A percentile compares a stretch with the other conserved stretches of the same genome.
Evolutionary conservation across 1,284 basidiomycete species (phyloP).

Genomic region (Sporisorium graminicola): DNA sequence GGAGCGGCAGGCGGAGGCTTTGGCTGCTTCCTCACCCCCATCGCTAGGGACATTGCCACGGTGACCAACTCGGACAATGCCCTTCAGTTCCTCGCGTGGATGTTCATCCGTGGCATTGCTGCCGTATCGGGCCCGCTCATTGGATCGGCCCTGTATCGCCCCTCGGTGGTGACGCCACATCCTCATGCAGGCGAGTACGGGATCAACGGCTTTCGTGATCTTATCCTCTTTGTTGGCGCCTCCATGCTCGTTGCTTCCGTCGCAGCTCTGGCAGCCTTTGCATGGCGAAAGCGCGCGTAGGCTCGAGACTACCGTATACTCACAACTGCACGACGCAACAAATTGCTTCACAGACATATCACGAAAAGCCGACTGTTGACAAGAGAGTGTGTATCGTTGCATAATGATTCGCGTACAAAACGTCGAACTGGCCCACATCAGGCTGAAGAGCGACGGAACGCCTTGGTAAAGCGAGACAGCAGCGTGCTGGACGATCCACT

Average conservation of each 20-base stretch:
- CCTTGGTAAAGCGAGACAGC: constrained; percentile 5
- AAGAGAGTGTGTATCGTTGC: not conserved
- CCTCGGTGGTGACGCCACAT: constrained; percentile 6
- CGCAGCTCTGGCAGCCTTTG: constrained; percentile 8
- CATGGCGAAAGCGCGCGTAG: constrained; percentile 4
- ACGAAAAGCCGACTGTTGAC: not conserved
- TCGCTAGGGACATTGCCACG: constrained; percentile 25
- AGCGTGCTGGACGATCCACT: constrained; percentile 9
- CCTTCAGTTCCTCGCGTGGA: constrained; percentile 33
- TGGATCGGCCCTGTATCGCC: constrained; percentile 44
- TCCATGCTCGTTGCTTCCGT: constrained; percentile 12
- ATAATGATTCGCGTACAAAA: not conserved
- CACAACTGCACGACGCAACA: not conserved
- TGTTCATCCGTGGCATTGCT: constrained; percentile 51
- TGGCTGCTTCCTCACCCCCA: constrained; percentile 42
- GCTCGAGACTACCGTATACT: not conserved
- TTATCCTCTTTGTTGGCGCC: constrained; percentile 48
- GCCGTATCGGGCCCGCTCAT: constrained; percentile 51
- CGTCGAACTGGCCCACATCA: not conserved
- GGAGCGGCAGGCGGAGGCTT: constrained; percentile 43
- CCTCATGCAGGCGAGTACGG: constrained; percentile 29
- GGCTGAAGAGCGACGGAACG: constrained; percentile 6
- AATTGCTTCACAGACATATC: not conserved
- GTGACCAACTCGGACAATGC: constrained; percentile 23
- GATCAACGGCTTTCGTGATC: constrained; percentile 36